A percentile compares a stretch with the other conserved stretches of the same genome.
phyloP scores from a whole-genome alignment of 306 rosid genomes.

The Astragalus membranaceus region DNA sequence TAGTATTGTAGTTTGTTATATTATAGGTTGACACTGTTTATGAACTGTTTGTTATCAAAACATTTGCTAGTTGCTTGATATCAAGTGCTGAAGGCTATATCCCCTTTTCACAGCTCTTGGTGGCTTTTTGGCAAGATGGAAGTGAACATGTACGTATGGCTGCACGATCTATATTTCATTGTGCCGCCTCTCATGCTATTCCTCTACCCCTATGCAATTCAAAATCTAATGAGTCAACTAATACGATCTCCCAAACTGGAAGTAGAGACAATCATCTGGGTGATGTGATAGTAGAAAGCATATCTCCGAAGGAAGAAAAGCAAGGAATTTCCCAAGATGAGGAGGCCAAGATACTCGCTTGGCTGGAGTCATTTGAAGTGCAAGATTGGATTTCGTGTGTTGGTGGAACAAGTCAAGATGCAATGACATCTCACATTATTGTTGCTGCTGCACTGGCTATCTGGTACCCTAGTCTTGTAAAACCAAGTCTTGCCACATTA shows the following conservation, averaged over 20 bases:
- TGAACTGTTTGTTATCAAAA: background rate
- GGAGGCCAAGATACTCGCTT: conserved; percentile 54
- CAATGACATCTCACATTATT: conserved; percentile 90
- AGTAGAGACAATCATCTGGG: conserved; percentile 30
- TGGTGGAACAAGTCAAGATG: conserved; percentile 98
- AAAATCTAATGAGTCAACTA: conserved; percentile 37
- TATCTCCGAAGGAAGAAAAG: conserved; percentile 25
- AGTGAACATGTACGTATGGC: conserved; percentile 96
- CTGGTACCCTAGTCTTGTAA: conserved; percentile 96
- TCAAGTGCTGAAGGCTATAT: conserved; percentile 13
- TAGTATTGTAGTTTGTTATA: conserved; percentile 4
- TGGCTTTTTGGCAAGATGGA: conserved; percentile 98
- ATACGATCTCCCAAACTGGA: conserved; percentile 24
- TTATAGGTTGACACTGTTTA: conserved; percentile 6
- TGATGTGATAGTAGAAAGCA: conserved; percentile 30
- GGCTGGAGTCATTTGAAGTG: conserved; percentile 94
- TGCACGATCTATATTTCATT: conserved; percentile 93
- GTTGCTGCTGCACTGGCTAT: conserved; percentile 94
- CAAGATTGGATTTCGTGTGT: conserved; percentile 98
- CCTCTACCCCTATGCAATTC: conserved; percentile 57
- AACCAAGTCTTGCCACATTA: conserved; percentile 54
- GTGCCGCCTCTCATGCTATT: conserved; percentile 88
- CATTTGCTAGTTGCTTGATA: conserved; percentile 4
- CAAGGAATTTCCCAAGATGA: conserved; percentile 38
- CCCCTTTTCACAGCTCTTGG: conserved; percentile 66